Base-by-base conservation (phyloP, 2,329 filamentous ascomycete species). In the Fusarium sublunatum region DNA sequence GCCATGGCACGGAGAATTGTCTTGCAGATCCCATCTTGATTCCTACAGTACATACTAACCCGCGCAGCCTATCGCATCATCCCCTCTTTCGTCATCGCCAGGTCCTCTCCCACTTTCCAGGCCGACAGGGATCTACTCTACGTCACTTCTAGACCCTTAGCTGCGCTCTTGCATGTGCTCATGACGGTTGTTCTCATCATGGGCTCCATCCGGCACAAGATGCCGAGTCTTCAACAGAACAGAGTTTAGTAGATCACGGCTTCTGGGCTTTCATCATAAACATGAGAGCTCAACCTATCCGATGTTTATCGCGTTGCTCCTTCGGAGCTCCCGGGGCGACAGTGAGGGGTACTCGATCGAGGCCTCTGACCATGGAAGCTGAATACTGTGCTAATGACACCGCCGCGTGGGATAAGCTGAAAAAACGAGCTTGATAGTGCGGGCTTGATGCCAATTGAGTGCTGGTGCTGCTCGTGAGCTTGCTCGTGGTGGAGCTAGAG, bases 141-240 rank as follows among this genome's bases (percentile, higher is more conserved):
- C 68, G 68, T 71, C 68, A 70, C 60, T 58, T 59, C 47, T 50
- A 46, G 62, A 68, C 58, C 64, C 57, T 65, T 66, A 53, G 25
- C 39, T 54, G 53, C 39, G 31, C 3, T 15, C 25, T 34, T n/a
- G 12, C 31, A 34, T 34, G 11, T 34, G 38, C 32, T 35, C 26
- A 38, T 45, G 40, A n/a, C 31, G 31, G 31, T 34, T 34, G 5
- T 7, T 34, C 31, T 34, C 31, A n/a, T n/a, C 31, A 34, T 34
- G 31, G 31, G 12, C 13, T 6, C 12, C 31, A 13, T n/a, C 36
- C 58, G 58, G 58, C 32, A 45, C 26, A 8, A 1, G 25, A 15
- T 44, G 38, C 52, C 38, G 52, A 19, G 40, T 12, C 28, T 22
- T 22, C 38, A 40, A 13, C 5, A 1, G 9, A 4, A 36, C 10